Conservation (phyloP, 352 stramenopile genomes). For the Phytophthora brassicae region DNA sequence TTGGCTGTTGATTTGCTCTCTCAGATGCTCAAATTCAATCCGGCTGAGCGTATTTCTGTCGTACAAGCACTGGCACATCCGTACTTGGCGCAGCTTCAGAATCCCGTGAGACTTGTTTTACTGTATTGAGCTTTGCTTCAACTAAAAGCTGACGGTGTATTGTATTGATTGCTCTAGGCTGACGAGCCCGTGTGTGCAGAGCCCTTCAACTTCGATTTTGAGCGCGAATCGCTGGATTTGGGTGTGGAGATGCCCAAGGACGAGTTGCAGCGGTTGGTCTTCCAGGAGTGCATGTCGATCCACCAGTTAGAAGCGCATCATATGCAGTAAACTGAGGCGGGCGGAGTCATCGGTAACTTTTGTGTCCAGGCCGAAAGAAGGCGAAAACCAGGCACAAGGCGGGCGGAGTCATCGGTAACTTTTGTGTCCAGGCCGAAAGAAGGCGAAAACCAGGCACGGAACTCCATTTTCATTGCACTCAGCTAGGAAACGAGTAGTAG, state of each 20-base stretch:
- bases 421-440: conserved; percentile 3
- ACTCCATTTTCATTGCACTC: background rate
- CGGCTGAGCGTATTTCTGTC: conserved; percentile 92
- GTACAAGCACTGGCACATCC: conserved; percentile 89
- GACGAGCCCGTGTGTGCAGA: conserved; percentile 85
- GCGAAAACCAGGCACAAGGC: background rate
- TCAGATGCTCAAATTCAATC: conserved; percentile 94
- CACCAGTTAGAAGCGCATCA: conserved; percentile 70
- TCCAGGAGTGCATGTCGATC: conserved; percentile 75
- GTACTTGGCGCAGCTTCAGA: conserved; percentile 91
- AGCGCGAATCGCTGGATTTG: conserved; percentile 78
- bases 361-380: conserved; percentile 7
- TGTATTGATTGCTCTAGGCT: conserved; percentile 31
- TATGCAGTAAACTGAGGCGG: conserved; percentile 46
- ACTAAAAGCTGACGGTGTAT: background rate
- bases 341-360: no score
- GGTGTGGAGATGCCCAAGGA: conserved; percentile 86
- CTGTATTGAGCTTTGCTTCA: background rate
- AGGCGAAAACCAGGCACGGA: conserved; percentile 8
- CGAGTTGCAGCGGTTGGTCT: conserved; percentile 81
- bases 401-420: no score
- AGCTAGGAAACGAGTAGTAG: no score
- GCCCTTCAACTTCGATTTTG: conserved; percentile 88
- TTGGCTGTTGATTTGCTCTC: conserved; percentile 87
- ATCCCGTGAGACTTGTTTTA: conserved; percentile 48